phyloP scores from a whole-genome alignment of 176 grass and related monocot species.

The Panicum miliaceum region DNA sequence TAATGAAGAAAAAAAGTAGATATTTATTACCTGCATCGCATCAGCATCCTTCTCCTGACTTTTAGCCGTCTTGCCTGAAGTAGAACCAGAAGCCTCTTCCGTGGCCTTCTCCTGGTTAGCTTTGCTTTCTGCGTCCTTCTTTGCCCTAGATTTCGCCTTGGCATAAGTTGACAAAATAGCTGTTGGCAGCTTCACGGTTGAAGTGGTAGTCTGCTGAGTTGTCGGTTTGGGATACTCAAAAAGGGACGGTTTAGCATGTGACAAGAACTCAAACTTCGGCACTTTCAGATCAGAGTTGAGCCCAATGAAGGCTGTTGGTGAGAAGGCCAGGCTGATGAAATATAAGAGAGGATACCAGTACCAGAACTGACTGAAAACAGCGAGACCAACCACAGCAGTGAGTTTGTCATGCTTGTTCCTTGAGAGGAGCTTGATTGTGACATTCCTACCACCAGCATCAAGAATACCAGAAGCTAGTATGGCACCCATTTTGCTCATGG shows the following conservation, averaged over 20 bases:
- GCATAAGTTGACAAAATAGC: conserved; percentile 96
- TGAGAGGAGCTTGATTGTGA: conserved; percentile 93
- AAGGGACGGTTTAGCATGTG: conserved; percentile 85
- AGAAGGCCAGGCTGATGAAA: conserved; percentile 94
- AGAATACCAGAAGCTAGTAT: conserved; percentile 98
- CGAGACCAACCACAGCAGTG: conserved; percentile 92
- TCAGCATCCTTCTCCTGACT: conserved; percentile 77
- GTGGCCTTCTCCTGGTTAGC: conserved; percentile 69
- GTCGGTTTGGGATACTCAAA: conserved; percentile 91
- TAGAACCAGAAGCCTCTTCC: conserved; percentile 59
- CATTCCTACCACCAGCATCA: conserved; percentile 96
- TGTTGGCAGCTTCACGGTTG: conserved; percentile 75
- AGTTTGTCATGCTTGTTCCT: conserved; percentile 94
- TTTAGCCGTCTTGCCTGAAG: conserved; percentile 60
- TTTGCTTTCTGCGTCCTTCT: conserved; percentile 96
- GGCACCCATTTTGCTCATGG: conserved; percentile 99
- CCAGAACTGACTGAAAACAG: conserved; percentile 98
- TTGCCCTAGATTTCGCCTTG: conserved; percentile 91
- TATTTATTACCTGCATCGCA: conserved; percentile 78
- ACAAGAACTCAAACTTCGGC: conserved; percentile 95
- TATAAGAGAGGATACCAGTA: conserved; percentile 99
- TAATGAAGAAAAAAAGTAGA: conserved; percentile 2
- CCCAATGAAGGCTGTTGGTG: conserved; percentile 87
- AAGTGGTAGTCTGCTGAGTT: conserved; percentile 76
- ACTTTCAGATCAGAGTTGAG: conserved; percentile 96